phyloP scores from a whole-genome alignment of 805 yeast species.

The Maudiozyma bulderi region DNA sequence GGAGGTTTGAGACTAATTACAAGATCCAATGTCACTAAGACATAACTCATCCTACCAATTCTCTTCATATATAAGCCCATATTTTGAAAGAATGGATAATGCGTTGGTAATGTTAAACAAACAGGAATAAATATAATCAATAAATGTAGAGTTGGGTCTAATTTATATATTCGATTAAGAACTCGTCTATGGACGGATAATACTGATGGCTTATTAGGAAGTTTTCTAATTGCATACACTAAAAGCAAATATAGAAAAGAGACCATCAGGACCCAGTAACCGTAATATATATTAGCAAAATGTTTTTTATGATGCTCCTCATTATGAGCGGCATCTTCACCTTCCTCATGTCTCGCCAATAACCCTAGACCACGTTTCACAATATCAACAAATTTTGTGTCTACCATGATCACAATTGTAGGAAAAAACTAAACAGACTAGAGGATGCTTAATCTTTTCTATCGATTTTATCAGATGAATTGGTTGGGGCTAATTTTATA shows the following conservation, averaged over 20 bases:
- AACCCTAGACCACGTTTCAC: not conserved
- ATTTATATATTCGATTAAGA: conserved; percentile 29
- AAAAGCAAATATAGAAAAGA: conserved; percentile 33
- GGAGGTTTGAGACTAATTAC: conserved; percentile 48
- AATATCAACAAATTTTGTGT: not conserved
- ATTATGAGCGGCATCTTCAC: not conserved
- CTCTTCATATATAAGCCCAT: conserved; percentile 36
- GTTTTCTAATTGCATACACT: conserved; percentile 30
- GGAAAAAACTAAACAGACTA: not conserved
- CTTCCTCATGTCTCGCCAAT: not conserved
- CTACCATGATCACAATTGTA: not conserved
- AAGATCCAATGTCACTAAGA: conserved; percentile 48
- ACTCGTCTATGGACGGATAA: conserved; percentile 31
- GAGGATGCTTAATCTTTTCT: no score
- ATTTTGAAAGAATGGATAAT: conserved; percentile 24
- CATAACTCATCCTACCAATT: conserved; percentile 52
- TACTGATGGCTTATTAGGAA: conserved; percentile 29
- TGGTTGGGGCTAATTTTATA: no score
- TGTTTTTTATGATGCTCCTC: conserved; percentile 47
- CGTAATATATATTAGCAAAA: conserved; percentile 49
- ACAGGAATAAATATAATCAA: conserved; percentile 25
- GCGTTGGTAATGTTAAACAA: conserved; percentile 26
- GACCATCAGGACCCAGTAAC: conserved; percentile 40
- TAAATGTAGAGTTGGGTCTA: conserved; percentile 31
- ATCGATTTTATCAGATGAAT: no score